Base-by-base conservation (phyloP, 306 rosid genomes). In the Malus sylvestris region DNA sequence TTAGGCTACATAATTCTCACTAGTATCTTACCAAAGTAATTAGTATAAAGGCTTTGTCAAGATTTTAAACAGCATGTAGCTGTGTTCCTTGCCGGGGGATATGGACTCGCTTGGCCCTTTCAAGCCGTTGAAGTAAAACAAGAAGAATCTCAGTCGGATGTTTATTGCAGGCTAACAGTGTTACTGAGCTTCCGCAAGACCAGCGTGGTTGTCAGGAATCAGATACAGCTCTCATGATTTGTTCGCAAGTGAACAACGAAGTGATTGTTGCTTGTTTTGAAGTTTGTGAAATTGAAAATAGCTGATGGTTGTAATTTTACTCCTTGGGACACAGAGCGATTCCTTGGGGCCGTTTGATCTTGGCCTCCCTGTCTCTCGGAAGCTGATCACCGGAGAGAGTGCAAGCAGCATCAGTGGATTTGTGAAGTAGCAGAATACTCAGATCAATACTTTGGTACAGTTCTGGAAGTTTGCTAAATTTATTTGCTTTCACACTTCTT, bases 281-380 rank as follows among this genome's bases (percentile, higher is more conserved):
- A 42, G 68, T 76, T 58, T n/a, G 25, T 19, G 25, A 23, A 15
- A 38, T 12, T 40, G 33, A 14, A 55, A 49, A 78, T 78, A 60
- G 74, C 80, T 67, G 46, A 79, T 66, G 29, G 64, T 32, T 69
- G 61, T 45, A 42, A 42, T 51, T 75, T 67, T 76, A 68, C 79
- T 78, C 57, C 52, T 73, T 68, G 35, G 23, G 44, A n/a, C 27
- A 18, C 93, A 95, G 98, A 80, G 78, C 2, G 93, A 95, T 30
- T 90, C 97, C 23, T 73, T 87, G 82, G 96, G 96, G 74, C 93
- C 97, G 38, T 95, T 92, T 77, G 98, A 90, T 84, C 89, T 94
- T 76, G 96, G 95, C 70, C 72, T 86, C 80, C 85, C 90, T 35
- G 71, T 80, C 27, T 77, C 92, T 27, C 80, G 81, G 78, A 91